Evolutionary conservation across 148 eudicot species (phyloP), one percentile per base, ranked within the genome.

Genomic region (Diospyros kaki): DNA sequence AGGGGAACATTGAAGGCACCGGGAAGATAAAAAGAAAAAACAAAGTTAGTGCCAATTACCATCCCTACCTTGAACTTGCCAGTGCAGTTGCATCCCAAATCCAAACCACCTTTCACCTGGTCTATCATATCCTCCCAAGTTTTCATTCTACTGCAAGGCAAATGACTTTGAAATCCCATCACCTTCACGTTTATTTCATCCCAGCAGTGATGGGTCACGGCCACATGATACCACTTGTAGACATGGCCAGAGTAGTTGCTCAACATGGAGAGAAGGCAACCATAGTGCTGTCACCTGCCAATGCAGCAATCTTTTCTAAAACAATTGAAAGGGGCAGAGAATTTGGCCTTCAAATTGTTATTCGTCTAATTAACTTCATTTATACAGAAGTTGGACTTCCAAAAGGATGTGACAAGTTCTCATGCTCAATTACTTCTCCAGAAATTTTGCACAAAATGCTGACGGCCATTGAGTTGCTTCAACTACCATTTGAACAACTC

Each of bases 221-320:
- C 39, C 78, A 76, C 65, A 46, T 68, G 73, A 69, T 76, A 13
- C 78, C 78, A 39, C n/a, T 59, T 40, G 67, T 68, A 55, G 78
- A 76, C 78, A 76, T 76, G 78, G 78, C 78, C 39, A 68, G 78
- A 40, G 55, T 46, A 3, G 14, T 76, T 48, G 48, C 66, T 15
- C 3, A 59, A 38, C 66, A n/a, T 3, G 58, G 65, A 60, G 41
- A 48, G 28, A 68, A 76, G 42, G 58, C 48, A 45, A 68, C 73
- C 58, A 46, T 68, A 68, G 10, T 68, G 48, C 55, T 68, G 28
- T 58, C 78, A 38, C 44, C 78, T 41, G 48, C 40, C 73, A 76
- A 76, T 50, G 78, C 73, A 13, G 4, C 39, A 9, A 28, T 12
- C 17, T 60, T 67, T 66, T 44, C 66, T 17, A 58, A 48, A 38